Base-by-base conservation (phyloP, 495 filamentous ascomycete genomes). In the Halenospora varia region DNA sequence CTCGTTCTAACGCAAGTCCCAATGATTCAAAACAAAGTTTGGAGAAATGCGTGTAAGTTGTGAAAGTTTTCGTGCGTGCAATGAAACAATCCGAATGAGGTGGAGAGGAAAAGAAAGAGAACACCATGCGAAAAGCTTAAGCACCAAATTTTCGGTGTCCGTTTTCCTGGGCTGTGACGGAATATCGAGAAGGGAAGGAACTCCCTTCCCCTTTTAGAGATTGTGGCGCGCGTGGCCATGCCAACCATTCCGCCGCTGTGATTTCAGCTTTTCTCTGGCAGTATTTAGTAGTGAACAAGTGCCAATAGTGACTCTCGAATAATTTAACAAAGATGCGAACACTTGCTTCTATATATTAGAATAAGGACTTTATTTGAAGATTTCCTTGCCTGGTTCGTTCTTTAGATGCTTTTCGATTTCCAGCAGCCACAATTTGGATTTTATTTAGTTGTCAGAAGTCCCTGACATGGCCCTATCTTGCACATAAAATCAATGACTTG, bases 1-100 rank as follows among this genome's bases (percentile, higher is more conserved):
- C 52, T 55, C 52, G 2, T 55, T 55, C 24, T 55, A 47, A 46
- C 39, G 52, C 52, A 55, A 40, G 52, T 55, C 41, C 52, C 41
- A 53, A 53, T 46, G 52, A 47, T 6, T 25, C 24, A 45, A 46
- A 45, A 26, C 35, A 55, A 46, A 23, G 44, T 44, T 17, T n/a
- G n/a, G 18, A 15, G 46, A 9, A 35, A 13, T 35, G 29, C 29
- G 29, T 35, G 29, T 35, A 46, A 55, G 39, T 55, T 25, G 39
- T 45, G 52, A 46, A 55, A 55, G 29, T 46, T 44, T 45, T 55
- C 41, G 52, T 55, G 52, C 52, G 52, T 55, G 52, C 52, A 55
- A 23, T 55, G 41, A 53, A 55, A 55, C n/a, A 46, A 2, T 55
- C 46, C 52, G 20, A 55, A 15, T 55, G 52, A 55, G 52, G 39